A percentile compares a stretch with the other conserved stretches of the same genome.
These are phyloP conservation scores for Platanthera guangdongensis DNA, from an alignment of 106 monocot species.

Conservation along the genomic window DNA sequence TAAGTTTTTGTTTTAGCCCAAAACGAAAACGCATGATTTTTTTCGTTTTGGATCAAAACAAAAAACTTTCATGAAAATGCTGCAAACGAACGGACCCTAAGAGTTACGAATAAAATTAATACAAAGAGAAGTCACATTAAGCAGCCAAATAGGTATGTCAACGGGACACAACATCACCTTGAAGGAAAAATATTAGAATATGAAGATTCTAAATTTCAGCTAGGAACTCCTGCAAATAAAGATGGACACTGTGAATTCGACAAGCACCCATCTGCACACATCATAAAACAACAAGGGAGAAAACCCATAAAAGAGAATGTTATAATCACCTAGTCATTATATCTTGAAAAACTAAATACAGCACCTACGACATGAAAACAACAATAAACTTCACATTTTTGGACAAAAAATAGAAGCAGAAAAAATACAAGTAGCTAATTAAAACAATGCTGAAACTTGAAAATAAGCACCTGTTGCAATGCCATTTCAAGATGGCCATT, in stretches of 20 bases:
- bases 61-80: too few relatives aligned
- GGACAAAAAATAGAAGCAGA: background rate
- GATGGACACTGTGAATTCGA: background rate
- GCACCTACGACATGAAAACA: background rate
- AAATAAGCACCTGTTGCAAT: constrained; percentile 38
- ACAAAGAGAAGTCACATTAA: too few relatives aligned
- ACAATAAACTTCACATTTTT: constrained; percentile 1
- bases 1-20: too few relatives aligned
- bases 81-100: too few relatives aligned
- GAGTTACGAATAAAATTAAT: too few relatives aligned
- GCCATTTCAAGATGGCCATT: constrained; percentile 74
- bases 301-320: background rate
- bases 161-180: background rate
- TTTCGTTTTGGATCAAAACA: too few relatives aligned
- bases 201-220: background rate
- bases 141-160: too few relatives aligned
- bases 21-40: too few relatives aligned
- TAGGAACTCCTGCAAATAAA: background rate
- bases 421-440: background rate
- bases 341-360: background rate
- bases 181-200: background rate
- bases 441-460: background rate
- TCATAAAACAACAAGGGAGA: background rate
- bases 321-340: background rate
- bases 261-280: background rate